Conservation (phyloP, 768 basidiomycete species). For the Leucogyrophana mollusca region DNA sequence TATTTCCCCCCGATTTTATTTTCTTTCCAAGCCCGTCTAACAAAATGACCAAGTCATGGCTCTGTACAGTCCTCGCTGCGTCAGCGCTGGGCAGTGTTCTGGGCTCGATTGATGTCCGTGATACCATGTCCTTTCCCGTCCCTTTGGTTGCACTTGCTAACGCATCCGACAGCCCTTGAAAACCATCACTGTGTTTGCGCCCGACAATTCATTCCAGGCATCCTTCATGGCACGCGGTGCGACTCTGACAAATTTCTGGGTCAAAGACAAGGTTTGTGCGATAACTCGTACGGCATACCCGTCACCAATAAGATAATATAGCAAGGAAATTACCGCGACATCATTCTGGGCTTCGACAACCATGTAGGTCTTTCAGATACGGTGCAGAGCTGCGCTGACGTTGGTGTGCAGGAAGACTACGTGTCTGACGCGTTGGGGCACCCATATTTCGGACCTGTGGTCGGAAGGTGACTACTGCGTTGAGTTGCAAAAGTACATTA, state of each 20-base stretch:
- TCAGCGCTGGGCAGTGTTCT: not conserved
- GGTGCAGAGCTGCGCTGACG: not conserved
- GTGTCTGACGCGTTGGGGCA: constrained; percentile 33
- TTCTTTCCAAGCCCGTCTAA: not conserved
- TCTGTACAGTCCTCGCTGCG: not conserved
- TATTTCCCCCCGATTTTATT: no score
- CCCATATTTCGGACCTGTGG: constrained; percentile 41
- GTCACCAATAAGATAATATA: no score
- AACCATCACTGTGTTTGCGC: constrained; percentile 30
- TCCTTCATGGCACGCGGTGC: constrained; percentile 45
- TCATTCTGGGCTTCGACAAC: constrained; percentile 48
- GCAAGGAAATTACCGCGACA: constrained; percentile 42
- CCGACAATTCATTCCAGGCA: constrained; percentile 41
- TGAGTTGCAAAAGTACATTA: not conserved
- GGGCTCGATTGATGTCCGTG: no score
- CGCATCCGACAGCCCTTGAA: constrained; percentile 23
- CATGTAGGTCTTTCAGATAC: constrained; percentile 23
- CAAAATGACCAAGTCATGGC: not conserved
- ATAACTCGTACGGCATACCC: no score
- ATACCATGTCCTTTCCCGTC: no score
- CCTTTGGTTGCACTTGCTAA: no score
- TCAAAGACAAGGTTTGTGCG: constrained; percentile 40
- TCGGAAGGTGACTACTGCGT: constrained; percentile 31
- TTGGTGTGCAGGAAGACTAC: constrained; percentile 28
- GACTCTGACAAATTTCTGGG: constrained; percentile 44